Evolutionary conservation across 768 basidiomycete species (phyloP).

Genomic region (Podaxis carcinomalis): DNA sequence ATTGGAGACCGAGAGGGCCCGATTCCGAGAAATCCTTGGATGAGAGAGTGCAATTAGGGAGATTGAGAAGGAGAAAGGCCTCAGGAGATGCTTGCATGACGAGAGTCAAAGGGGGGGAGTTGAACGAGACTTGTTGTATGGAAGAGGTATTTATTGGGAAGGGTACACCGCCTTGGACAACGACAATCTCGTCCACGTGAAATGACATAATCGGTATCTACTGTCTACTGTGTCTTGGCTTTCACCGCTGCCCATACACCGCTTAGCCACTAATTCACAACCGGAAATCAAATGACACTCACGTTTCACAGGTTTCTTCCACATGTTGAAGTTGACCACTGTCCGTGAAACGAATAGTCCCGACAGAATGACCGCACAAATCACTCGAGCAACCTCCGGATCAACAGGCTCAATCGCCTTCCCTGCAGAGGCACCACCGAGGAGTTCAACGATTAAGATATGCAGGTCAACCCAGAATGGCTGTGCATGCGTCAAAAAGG

Average conservation of each 20-base stretch:
- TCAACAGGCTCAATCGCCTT: conserved; percentile 48
- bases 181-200: neutral
- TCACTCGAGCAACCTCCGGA: conserved; percentile 60
- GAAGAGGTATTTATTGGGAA: conserved; percentile 1
- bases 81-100: conserved; percentile 27
- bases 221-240: conserved; percentile 9
- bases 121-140: neutral
- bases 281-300: neutral
- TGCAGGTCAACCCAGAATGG: conserved; percentile 74
- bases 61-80: conserved; percentile 51
- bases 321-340: conserved; percentile 55
- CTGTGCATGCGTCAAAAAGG: conserved; percentile 82
- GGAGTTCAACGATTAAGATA: conserved; percentile 37
- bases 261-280: neutral
- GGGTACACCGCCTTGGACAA: neutral
- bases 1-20: conserved; percentile 54
- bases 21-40: conserved; percentile 27
- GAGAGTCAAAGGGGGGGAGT: neutral
- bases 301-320: conserved; percentile 22
- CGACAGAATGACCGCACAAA: conserved; percentile 65
- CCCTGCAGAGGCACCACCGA: conserved; percentile 31
- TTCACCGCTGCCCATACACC: neutral
- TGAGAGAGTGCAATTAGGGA: conserved; percentile 43
- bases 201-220: conserved; percentile 10
- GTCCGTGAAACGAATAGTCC: conserved; percentile 60